Evolutionary conservation across 164 flowering plant genomes (phyloP).

Genomic region (Aristolochia fimbriata): DNA sequence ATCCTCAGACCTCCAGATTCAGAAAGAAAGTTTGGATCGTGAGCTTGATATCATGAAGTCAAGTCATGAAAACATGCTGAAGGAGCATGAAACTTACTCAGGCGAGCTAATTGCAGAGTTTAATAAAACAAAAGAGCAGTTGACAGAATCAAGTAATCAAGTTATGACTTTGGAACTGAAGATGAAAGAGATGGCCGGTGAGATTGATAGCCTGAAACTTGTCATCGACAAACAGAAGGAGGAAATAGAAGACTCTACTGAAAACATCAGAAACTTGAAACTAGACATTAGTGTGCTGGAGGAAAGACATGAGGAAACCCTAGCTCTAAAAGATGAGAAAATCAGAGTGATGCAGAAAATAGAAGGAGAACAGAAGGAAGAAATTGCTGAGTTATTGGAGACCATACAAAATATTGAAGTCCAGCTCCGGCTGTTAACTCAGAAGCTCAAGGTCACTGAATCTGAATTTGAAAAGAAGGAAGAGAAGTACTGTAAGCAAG

Average conservation of each 20-base stretch:
- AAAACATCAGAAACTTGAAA: slow-evolving; percentile 10
- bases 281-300: slow-evolving; percentile 4
- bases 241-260: slow-evolving; percentile 6
- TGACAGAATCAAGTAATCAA: slow-evolving; percentile 9
- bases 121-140: slow-evolving; percentile 6
- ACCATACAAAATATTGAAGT: slow-evolving; percentile 26
- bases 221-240: slow-evolving; percentile 7
- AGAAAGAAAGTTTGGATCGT: slow-evolving; percentile 1
- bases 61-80: slow-evolving; percentile 2
- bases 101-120: slow-evolving; percentile 1
- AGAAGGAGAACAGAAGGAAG: slow-evolving; percentile 18
- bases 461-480: slow-evolving; percentile 46
- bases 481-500: slow-evolving; percentile 21
- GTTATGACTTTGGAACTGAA: slow-evolving; percentile 21
- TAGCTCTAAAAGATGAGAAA: slow-evolving; percentile 12
- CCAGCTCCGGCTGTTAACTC: slow-evolving; percentile 32
- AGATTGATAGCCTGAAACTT: slow-evolving; percentile 15
- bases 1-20: slow-evolving; percentile 5
- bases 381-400: slow-evolving; percentile 10
- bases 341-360: slow-evolving; percentile 7
- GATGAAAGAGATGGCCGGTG: slow-evolving; percentile 26
- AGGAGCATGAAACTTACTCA: slow-evolving; percentile 8
- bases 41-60: slow-evolving; percentile 7
- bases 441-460: slow-evolving; percentile 51
- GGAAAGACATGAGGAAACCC: slow-evolving; percentile 7